Base-by-base conservation (phyloP, 2,329 filamentous ascomycete genomes). In the Aureobasidium melanogenum region DNA sequence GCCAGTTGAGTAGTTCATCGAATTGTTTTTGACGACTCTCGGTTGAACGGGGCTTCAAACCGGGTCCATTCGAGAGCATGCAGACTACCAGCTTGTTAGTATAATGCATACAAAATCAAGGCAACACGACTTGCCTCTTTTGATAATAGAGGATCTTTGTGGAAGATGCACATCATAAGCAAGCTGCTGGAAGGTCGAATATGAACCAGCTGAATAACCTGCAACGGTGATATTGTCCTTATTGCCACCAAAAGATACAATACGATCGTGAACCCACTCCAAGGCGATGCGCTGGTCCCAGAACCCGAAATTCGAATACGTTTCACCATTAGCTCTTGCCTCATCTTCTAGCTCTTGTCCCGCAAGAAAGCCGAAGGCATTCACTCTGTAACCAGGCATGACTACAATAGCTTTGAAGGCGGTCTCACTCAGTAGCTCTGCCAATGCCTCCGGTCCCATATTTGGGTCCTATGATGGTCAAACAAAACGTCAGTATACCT, bases 251-350 rank as follows among this genome's bases (percentile, higher is more conserved):
- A 83, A 82, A n/a, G 77, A 74, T 36, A 66, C 70, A 57, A 82
- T 76, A 61, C 81, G 79, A 58, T 79, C 76, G 63, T 74, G 73
- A 6, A 79, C 81, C 82, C 82, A 84, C 67, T 84, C 80, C 8
- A 84, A 70, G 1, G 82, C 82, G 26, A 78, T 66, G 12, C 82
- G 73, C 64, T 83, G 81, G 62, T 84, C 82, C 80, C 80, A 83
- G 69, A 84, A 82, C 3, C 82, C 82, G 30, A 78, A 71, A 61
- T 84, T 84, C 1, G 77, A 76, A 2, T 72, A 69, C 0, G 73
- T 71, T 36, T 78, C 74, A 1, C 73, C 67, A 14, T 67, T 69
- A 1, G 66, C 63, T 3, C 70, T 67, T 4, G 77, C 75, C 52
- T 80, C 78, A 2, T 71, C 67, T 38, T 73, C 69, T 3, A 84